Evolutionary conservation across 1,139 yeast species (phyloP), one percentile per base, ranked within the genome.

Genomic region (Pichia sp.): DNA sequence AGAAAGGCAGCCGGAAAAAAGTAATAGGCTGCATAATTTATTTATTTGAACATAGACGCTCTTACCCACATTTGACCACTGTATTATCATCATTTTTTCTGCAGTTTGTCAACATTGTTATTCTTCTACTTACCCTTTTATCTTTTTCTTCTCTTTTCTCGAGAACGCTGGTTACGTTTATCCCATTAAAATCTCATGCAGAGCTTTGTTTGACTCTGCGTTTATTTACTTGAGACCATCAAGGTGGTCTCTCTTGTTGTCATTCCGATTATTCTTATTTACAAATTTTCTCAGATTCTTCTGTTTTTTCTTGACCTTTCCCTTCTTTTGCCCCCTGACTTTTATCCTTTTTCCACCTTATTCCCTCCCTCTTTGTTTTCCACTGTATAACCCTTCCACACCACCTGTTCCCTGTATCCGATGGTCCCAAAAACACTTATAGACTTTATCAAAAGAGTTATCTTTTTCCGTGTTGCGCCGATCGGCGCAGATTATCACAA

Each of bases 1-100:
- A 81, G 78, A 67, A 77, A 79, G 55, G 53, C 49, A 55, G 57
- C 53, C 31, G 54, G 50, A 6, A 54, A 54, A 32, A 56, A 56
- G 30, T 53, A 48, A 50, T 4, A 11, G 7, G 7, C 29, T 8
- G 7, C 30, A 19, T 3, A 19, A 19, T 19, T 2, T 19, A 19
- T 19, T 19, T 19, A 19, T 19, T 19, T 42, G 30, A 42, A 42
- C 30, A 19, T 42, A 36, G n/a, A 19, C 23, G 23, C 23, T 19
- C 23, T 19, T 19, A 19, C 23, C 23, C 23, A 19, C 23, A 19
- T 19, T 19, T 19, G 23, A 19, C 23, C 23, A 19, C 23, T 19
- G 23, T 19, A 19, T 19, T 19, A 19, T 19, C 23, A 19, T 19
- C 23, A 19, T 19, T 19, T 3, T 19, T 19, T 19, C 23, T 19